Base-by-base conservation (phyloP, 2,329 filamentous ascomycete species). In the Fusarium pseudograminearum region DNA sequence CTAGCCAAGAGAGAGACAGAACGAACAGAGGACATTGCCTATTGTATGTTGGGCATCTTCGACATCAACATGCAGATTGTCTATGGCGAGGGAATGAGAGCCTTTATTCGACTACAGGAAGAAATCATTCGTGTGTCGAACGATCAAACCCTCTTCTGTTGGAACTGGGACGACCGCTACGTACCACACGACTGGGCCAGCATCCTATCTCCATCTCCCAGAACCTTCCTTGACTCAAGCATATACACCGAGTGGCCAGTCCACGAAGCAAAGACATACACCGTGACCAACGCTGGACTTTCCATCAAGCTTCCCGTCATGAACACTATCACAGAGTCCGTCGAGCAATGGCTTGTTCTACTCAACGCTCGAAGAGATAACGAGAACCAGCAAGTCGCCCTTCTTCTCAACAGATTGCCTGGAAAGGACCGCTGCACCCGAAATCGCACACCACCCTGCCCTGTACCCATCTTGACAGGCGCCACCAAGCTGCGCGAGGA, bases 11-110 rank as follows among this genome's bases (percentile, higher is more conserved):
- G 64, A 51, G 64, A 67, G n/a, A 67, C 64, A 0, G 51, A 54
- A 4, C 20, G 64, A 14, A 52, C 54, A 0, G 64, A 67, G 4
- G 64, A 67, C 2, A 66, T 67, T 1, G 64, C 64, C 2, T 67
- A 67, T 11, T 67, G 62, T 1, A 62, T 67, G 56, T 7, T 67
- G 10, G 64, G 64, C 1, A 67, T 67, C 11, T 67, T 67, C 7
- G 62, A 67, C 1, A 66, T 67, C 20, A 67, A 67, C 40, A 67
- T 67, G 62, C 64, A 66, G 3, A 61, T 67, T 3, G 34, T 67
- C 1, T 67, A 67, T 3, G 64, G 64, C 3, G 64, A 67, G 3
- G 64, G 64, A 26, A 55, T 61, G 45, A 9, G 62, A 6, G 64
- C 64, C 0, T 67, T 67, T 2, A 62, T 67, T 1, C 38, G 64